phyloP scores from a whole-genome alignment of 768 basidiomycete species.

The Leccinum uliginosum region DNA sequence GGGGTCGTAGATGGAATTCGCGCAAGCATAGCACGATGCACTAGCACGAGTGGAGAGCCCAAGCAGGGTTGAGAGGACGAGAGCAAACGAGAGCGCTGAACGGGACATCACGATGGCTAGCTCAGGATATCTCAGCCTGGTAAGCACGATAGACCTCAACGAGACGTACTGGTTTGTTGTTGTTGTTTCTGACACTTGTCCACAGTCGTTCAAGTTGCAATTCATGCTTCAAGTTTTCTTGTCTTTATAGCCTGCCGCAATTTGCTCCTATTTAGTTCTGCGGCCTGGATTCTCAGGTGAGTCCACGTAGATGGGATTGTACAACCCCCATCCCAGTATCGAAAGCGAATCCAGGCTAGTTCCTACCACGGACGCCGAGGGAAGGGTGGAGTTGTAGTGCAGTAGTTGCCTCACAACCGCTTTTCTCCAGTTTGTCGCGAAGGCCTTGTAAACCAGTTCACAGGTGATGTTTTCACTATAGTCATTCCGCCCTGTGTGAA shows the following conservation, averaged over 20 bases:
- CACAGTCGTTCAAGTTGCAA: neutral
- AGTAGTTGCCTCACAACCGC: too few relatives aligned
- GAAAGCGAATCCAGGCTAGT: too few relatives aligned
- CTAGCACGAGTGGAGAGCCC: neutral
- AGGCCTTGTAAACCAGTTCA: too few relatives aligned
- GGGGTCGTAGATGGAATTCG: conserved; percentile 1
- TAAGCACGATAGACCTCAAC: neutral
- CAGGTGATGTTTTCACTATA: too few relatives aligned
- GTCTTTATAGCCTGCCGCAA: neutral
- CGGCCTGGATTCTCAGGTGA: neutral
- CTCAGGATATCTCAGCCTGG: too few relatives aligned
- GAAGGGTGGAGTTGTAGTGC: too few relatives aligned
- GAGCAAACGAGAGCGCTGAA: neutral
- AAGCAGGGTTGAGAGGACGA: conserved; percentile 1
- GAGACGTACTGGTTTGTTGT: neutral
- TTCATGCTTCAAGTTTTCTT: neutral
- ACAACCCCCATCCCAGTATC: too few relatives aligned
- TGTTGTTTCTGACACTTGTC: neutral
- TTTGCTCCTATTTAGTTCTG: neutral
- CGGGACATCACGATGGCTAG: neutral
- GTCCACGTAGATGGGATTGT: too few relatives aligned
- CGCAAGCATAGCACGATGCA: conserved; percentile 1
- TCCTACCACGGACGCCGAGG: too few relatives aligned
- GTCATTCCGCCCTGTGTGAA: too few relatives aligned
- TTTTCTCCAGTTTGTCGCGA: too few relatives aligned